Evolutionary conservation across 306 rosid species (phyloP).

Genomic region (Astragalus membranaceus): DNA sequence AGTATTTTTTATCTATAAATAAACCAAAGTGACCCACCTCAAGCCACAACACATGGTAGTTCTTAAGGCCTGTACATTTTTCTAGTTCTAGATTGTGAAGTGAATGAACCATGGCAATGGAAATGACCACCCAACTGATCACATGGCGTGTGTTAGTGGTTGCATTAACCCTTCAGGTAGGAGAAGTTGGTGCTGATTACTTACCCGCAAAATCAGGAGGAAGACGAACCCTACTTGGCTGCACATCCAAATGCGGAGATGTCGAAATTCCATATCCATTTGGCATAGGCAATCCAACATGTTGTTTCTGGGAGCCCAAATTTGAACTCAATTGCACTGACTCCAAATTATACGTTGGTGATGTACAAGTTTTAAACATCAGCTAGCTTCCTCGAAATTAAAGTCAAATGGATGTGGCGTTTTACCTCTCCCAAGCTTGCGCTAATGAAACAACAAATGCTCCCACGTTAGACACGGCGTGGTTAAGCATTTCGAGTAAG

Average conservation of each 20-base stretch:
- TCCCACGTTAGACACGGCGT: background rate
- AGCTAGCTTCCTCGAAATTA: background rate
- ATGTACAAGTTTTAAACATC: background rate
- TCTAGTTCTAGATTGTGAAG: too few species aligned
- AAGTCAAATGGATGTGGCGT: background rate
- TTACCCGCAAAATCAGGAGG: too few species aligned
- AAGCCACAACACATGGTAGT: too few species aligned
- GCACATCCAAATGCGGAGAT: conserved; percentile 25
- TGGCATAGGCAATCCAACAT: conserved; percentile 17
- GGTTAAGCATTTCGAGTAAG: conserved; percentile 1
- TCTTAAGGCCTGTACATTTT: too few species aligned
- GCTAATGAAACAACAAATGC: background rate
- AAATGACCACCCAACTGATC: too few species aligned
- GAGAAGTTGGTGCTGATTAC: background rate
- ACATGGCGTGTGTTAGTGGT: background rate
- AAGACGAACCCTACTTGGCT: conserved; percentile 18
- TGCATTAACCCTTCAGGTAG: background rate
- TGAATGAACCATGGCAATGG: too few species aligned
- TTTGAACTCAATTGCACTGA: conserved; percentile 13
- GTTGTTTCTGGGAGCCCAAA: background rate
- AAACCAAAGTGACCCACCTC: too few species aligned
- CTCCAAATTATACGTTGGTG: background rate
- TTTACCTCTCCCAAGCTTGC: background rate
- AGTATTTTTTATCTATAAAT: too few species aligned
- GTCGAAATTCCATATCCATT: conserved; percentile 47